Evolutionary conservation across 2,329 filamentous ascomycete species (phyloP).

Genomic region (Neurospora sp.): DNA sequence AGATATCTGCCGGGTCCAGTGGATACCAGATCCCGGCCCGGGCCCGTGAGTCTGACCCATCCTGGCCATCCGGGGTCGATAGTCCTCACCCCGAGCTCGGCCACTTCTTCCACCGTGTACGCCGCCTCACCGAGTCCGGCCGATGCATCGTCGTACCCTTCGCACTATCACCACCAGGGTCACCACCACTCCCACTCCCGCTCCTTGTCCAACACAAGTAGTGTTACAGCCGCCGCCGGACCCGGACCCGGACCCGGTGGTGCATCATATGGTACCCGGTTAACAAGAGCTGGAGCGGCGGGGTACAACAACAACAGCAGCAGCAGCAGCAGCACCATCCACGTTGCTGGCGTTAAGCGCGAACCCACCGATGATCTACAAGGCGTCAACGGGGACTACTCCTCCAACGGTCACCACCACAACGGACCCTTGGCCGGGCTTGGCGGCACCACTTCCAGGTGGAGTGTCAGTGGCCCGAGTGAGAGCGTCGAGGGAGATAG

Average conservation of each 20-base stretch:
- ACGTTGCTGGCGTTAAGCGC: not conserved
- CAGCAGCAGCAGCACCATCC: not conserved
- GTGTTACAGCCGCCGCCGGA: not conserved
- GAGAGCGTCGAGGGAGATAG: constrained; percentile 13
- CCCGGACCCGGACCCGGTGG: not conserved
- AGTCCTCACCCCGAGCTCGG: constrained; percentile 8
- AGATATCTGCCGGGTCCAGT: not conserved
- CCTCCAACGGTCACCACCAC: not conserved
- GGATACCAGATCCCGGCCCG: not conserved
- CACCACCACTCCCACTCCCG: not conserved
- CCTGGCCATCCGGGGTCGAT: not conserved
- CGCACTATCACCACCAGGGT: not conserved
- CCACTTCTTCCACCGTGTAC: constrained; percentile 12
- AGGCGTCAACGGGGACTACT: not conserved
- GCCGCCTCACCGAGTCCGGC: constrained; percentile 1
- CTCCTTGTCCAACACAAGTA: not conserved
- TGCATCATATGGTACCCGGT: not conserved
- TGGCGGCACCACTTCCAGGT: not conserved
- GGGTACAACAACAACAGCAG: not conserved
- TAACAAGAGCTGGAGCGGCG: not conserved
- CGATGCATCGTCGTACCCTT: not conserved
- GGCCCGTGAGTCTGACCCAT: not conserved
- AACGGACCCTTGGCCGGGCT: not conserved
- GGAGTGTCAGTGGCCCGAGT: not conserved
- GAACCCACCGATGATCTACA: not conserved